Percentiles rank a stretch among this genome's conserved stretches.
Conservation (phyloP, 441 rosid genomes). For the Adansonia madagascariensis region DNA sequence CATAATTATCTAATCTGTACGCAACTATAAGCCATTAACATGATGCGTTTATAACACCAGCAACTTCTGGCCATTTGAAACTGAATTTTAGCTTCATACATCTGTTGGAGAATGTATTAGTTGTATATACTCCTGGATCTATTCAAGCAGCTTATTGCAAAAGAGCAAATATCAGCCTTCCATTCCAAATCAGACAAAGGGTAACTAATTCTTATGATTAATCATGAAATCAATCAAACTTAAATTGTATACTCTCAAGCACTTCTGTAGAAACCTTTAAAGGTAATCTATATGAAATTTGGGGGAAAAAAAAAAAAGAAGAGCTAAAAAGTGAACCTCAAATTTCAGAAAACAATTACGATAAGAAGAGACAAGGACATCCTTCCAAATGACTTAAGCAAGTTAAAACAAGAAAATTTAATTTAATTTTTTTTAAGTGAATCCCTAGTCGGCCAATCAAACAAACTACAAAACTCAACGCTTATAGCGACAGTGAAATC, state of each 20-base stretch:
- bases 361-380: slow-evolving; percentile 3
- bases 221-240: slow-evolving; percentile 11
- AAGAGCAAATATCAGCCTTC: not conserved
- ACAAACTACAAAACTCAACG: not conserved
- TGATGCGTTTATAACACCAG: not conserved
- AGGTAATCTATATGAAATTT: not conserved
- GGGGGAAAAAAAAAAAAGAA: not conserved
- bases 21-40: not conserved
- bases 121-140: not conserved
- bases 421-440: not conserved
- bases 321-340: not conserved
- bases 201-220: not conserved
- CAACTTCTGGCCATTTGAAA: slow-evolving; percentile 2
- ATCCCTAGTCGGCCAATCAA: slow-evolving; percentile 5
- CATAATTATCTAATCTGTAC: not conserved
- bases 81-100: not conserved
- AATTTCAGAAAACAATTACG: not conserved
- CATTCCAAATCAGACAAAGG: slow-evolving; percentile 7
- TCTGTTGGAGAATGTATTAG: not conserved
- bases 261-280: not conserved
- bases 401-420: not conserved
- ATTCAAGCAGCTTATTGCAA: slow-evolving; percentile 9
- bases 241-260: not conserved
- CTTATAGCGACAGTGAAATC: not conserved
- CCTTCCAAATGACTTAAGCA: slow-evolving; percentile 14